Percentiles rank a stretch among this genome's conserved stretches.
Conservation (phyloP, 257 asterid genomes). For the Solanum rostratum region DNA sequence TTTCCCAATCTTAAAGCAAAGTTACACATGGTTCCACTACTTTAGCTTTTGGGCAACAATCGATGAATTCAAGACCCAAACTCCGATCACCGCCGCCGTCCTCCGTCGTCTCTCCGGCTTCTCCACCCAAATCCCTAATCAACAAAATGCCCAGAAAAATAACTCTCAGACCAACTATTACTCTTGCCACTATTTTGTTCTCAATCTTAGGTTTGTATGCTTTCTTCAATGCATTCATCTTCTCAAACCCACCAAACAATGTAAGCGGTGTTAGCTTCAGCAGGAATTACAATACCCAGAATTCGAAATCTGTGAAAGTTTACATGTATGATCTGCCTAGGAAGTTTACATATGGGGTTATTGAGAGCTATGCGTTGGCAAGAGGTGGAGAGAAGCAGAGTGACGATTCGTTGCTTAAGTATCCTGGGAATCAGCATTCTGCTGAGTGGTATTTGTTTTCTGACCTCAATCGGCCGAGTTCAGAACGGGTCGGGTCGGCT, state of each 20-base stretch:
- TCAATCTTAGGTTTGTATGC: constrained; percentile 39
- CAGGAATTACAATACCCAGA: neutral
- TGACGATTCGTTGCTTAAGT: constrained; percentile 52
- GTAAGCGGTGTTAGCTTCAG: neutral
- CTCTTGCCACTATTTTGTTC: constrained; percentile 31
- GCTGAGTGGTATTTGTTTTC: constrained; percentile 89
- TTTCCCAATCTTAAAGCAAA: neutral
- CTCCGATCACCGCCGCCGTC: constrained; percentile 17
- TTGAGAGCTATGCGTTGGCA: constrained; percentile 73
- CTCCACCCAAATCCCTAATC: neutral
- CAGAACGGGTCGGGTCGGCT: constrained; percentile 34
- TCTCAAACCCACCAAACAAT: constrained; percentile 20
- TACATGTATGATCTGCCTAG: constrained; percentile 81
- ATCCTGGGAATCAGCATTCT: constrained; percentile 93
- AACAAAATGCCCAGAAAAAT: constrained; percentile 61
- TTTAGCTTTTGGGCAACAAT: neutral
- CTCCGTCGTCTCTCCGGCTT: neutral
- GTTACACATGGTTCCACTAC: neutral
- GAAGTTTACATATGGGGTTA: constrained; percentile 81
- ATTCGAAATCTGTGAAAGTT: constrained; percentile 21
- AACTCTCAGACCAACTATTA: constrained; percentile 38
- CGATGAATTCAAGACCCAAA: constrained; percentile 19
- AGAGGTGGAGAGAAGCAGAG: constrained; percentile 39
- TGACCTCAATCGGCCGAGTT: constrained; percentile 46
- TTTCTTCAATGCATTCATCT: constrained; percentile 24